Conservation (phyloP, 2,329 filamentous ascomycete species). For the Penicillium sp. region DNA sequence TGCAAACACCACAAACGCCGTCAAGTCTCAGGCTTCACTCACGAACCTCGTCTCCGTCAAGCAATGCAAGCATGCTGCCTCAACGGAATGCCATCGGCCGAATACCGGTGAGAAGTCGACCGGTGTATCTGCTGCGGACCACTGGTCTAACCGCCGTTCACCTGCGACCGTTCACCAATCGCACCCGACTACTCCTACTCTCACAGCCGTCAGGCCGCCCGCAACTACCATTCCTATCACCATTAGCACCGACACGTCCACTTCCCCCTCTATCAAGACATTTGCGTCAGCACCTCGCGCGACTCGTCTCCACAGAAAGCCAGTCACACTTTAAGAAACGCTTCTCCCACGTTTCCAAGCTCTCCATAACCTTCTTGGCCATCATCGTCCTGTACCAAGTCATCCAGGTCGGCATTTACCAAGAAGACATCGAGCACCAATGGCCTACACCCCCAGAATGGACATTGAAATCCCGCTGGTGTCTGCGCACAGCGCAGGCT, state of each 20-base stretch:
- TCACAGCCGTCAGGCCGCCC: conserved; percentile 52
- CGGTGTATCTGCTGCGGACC: conserved; percentile 34
- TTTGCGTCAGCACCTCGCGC: conserved; percentile 53
- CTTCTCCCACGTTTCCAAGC: conserved; percentile 61
- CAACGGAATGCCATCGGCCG: conserved; percentile 36
- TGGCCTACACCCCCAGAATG: conserved; percentile 83
- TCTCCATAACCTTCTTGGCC: conserved; percentile 68
- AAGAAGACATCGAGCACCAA: conserved; percentile 69
- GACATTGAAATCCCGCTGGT: conserved; percentile 65
- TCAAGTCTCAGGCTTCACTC: not conserved
- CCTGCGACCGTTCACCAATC: conserved; percentile 56
- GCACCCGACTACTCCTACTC: conserved; percentile 49
- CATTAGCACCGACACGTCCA: conserved; percentile 45
- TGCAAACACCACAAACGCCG: conserved; percentile 23
- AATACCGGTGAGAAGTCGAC: conserved; percentile 39
- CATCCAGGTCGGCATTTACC: conserved; percentile 61
- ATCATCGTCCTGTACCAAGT: conserved; percentile 57
- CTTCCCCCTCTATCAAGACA: conserved; percentile 53
- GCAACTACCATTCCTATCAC: conserved; percentile 62
- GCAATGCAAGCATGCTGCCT: conserved; percentile 28
- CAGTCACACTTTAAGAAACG: conserved; percentile 46
- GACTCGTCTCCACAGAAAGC: conserved; percentile 75
- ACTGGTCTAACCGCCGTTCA: conserved; percentile 14
- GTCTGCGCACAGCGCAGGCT: conserved; percentile 60
- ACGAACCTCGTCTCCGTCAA: not conserved